phyloP scores from a whole-genome alignment of 208 protist species.

The Porcisia hertigi region DNA sequence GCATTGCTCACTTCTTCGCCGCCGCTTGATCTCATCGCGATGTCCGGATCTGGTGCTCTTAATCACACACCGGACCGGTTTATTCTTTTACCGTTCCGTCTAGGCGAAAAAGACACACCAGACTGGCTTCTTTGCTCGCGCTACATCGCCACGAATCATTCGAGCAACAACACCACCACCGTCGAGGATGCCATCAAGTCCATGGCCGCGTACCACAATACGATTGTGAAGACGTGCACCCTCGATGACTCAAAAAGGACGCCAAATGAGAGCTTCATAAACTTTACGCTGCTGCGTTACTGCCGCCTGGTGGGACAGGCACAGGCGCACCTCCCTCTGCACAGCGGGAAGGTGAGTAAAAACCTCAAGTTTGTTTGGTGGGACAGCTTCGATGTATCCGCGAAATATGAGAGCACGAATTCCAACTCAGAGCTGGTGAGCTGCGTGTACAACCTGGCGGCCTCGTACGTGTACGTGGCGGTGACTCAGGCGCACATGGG shows the following conservation, averaged over 20 bases:
- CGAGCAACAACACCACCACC: conserved; percentile 61
- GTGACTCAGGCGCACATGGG: conserved; percentile 43
- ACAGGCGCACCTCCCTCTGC: conserved; percentile 75
- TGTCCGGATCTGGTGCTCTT: conserved; percentile 13
- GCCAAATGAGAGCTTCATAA: conserved; percentile 67
- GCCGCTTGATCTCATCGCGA: background rate
- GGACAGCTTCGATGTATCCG: conserved; percentile 69
- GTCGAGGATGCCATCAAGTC: conserved; percentile 62
- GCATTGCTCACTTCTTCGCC: background rate
- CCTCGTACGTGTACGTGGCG: conserved; percentile 63
- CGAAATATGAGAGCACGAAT: conserved; percentile 68
- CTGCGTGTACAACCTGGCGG: conserved; percentile 85
- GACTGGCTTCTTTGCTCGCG: conserved; percentile 70
- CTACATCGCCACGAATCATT: conserved; percentile 66
- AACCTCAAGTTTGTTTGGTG: conserved; percentile 65
- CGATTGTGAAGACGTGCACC: conserved; percentile 64
- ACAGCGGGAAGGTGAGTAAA: conserved; percentile 53
- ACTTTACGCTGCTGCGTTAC: conserved; percentile 67
- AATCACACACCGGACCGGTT: conserved; percentile 65
- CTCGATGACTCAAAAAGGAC: conserved; percentile 42
- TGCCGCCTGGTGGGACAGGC: conserved; percentile 73
- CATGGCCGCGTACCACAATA: conserved; percentile 71
- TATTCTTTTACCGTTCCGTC: conserved; percentile 70
- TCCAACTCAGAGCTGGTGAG: conserved; percentile 77
- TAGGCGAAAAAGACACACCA: conserved; percentile 59